Evolutionary conservation across 306 rosid species (phyloP), one percentile per base, ranked within the genome.

Genomic region (Trichosanthes truncata): DNA sequence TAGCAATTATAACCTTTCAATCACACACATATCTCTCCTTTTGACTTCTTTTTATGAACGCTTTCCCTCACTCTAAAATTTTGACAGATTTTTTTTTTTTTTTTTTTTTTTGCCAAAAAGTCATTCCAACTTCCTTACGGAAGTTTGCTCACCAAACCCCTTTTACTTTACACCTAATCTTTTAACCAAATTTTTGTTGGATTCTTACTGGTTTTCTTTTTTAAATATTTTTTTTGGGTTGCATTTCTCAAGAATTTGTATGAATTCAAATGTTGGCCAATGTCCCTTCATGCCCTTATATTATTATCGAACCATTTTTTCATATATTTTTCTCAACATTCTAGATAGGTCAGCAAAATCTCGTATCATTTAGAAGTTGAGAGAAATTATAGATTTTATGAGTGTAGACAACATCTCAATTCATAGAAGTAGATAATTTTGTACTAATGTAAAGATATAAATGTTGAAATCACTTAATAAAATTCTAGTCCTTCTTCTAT

Each of bases 91-190:
- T 29, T 29, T 1, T 29, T 29, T n/a, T n/a, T n/a, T n/a, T n/a
- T n/a, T n/a, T n/a, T 74, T 31, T 80, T 63, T 76, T 18, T 66
- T 45, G 4, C 25, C 41, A 35, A 21, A 23, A 79, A 38, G 49
- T 3, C 56, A 25, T 18, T 43, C 51, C 56, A 46, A 48, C 66
- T 84, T 87, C 71, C 79, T 62, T 52, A 17, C 74, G 49, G 31
- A 82, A 83, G 79, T 89, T 83, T 81, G 87, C 84, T 83, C 87
- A 86, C 88, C 92, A 36, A 91, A 68, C 86, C 84, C 82, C 79
- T 79, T 81, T 86, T 57, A 80, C 85, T 83, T 86, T 83, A 38
- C 56, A 84, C 86, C 94, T 80, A 87, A 82, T 81, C 59, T 87
- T 82, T 84, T 68, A 84, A 87, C 85, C 71, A 85, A 74, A 78